These are phyloP conservation scores for Psilocybe subaeruginosa DNA, from an alignment of 768 basidiomycete genomes.

Conservation along the genomic window DNA sequence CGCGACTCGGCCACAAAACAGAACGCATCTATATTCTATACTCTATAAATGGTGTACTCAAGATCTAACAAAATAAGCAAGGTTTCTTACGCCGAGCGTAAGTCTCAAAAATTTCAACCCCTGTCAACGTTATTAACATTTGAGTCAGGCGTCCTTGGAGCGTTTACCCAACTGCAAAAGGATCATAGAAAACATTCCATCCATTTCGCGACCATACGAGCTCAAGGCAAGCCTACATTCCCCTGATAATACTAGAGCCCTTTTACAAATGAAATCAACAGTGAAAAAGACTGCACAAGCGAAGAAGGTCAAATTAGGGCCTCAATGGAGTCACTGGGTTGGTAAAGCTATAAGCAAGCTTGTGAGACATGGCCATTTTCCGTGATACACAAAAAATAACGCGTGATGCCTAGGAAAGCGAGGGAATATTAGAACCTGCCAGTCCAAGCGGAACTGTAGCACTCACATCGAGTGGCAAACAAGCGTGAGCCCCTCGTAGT, in stretches of 20 bases:
- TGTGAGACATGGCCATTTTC: conserved; percentile 28
- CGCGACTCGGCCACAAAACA: background rate
- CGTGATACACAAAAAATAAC: background rate
- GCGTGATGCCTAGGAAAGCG: conserved; percentile 35
- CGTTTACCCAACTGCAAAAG: conserved; percentile 45
- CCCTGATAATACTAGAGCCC: background rate
- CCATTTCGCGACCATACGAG: conserved; percentile 47
- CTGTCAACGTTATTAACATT: background rate
- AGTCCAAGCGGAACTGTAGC: conserved; percentile 38
- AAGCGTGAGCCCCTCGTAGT: conserved; percentile 37
- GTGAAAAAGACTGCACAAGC: conserved; percentile 49
- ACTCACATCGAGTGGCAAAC: conserved; percentile 47
- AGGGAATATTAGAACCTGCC: conserved; percentile 42
- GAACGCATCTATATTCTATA: no score
- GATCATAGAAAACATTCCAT: conserved; percentile 47
- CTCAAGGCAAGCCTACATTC: conserved; percentile 29
- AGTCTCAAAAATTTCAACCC: background rate
- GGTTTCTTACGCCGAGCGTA: conserved; percentile 26
- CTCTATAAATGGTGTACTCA: conserved; percentile 14
- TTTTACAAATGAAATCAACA: conserved; percentile 7
- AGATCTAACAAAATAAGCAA: conserved; percentile 19
- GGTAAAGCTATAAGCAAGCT: conserved; percentile 46
- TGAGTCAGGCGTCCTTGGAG: conserved; percentile 46
- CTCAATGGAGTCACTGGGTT: conserved; percentile 53
- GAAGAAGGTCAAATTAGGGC: conserved; percentile 48